Evolutionary conservation across 2,329 filamentous ascomycete genomes (phyloP).

Genomic region (Septoria petroselini): DNA sequence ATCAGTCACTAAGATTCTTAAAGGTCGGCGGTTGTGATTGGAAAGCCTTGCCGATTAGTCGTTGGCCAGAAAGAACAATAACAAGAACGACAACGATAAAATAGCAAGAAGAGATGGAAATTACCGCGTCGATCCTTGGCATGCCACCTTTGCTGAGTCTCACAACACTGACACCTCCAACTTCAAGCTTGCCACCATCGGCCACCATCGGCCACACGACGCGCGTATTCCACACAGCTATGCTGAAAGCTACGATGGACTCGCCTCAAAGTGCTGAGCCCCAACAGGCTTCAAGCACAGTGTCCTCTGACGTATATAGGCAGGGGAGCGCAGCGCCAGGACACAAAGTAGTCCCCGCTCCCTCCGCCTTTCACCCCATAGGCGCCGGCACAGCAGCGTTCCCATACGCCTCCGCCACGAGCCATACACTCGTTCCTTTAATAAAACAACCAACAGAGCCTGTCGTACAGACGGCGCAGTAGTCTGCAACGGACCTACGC

Average conservation of each 20-base stretch:
- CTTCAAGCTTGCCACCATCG: too few relatives aligned
- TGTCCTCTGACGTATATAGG: neutral
- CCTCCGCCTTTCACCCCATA: neutral
- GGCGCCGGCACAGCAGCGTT: neutral
- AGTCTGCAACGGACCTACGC: conserved; percentile 42
- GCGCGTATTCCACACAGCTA: neutral
- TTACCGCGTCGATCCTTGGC: too few relatives aligned
- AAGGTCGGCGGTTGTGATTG: too few relatives aligned
- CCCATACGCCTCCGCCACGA: conserved; percentile 3
- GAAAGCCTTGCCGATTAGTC: too few relatives aligned
- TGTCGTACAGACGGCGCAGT: conserved; percentile 20
- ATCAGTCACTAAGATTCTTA: too few relatives aligned
- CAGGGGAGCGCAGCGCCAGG: neutral
- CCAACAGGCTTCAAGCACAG: neutral
- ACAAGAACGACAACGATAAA: too few relatives aligned
- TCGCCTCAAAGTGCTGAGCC: neutral
- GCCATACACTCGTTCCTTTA: neutral
- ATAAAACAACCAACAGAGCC: conserved; percentile 6
- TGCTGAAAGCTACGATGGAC: neutral
- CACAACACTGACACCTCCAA: too few relatives aligned
- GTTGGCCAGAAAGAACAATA: too few relatives aligned
- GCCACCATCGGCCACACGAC: neutral
- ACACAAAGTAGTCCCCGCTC: too few relatives aligned
- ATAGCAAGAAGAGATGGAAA: too few relatives aligned
- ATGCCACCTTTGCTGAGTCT: too few relatives aligned